These are phyloP conservation scores for Penicillium antarcticum DNA, from an alignment of 495 filamentous ascomycete species.

Conservation along the genomic window DNA sequence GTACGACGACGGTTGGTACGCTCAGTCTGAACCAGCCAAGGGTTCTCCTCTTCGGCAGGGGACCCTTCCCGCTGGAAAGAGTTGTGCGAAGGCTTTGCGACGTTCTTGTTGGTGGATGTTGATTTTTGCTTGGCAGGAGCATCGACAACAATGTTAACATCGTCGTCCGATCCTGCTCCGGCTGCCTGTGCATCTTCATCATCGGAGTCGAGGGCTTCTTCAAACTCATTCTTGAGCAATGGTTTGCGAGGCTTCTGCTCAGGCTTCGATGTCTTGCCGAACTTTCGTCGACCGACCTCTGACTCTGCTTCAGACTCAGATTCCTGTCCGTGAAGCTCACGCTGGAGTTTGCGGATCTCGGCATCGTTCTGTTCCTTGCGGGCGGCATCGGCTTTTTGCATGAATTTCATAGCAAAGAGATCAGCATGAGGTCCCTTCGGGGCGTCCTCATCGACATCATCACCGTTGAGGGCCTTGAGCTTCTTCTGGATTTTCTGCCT, in stretches of 20 bases:
- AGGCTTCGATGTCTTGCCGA: conserved; percentile 46
- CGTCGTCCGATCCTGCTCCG: conserved; percentile 20
- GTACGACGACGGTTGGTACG: conserved; percentile 35
- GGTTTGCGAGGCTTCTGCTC: conserved; percentile 22
- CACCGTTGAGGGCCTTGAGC: conserved; percentile 54
- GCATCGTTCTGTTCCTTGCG: conserved; percentile 78
- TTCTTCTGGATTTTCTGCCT: conserved; percentile 52
- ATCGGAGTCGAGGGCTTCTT: conserved; percentile 55
- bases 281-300: conserved; percentile 62
- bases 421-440: conserved; percentile 44
- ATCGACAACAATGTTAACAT: conserved; percentile 20
- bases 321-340: conserved; percentile 62
- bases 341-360: conserved; percentile 68
- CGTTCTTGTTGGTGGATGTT: conserved; percentile 14
- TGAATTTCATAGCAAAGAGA: conserved; percentile 80
- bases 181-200: conserved; percentile 36
- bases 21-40: conserved; percentile 46
- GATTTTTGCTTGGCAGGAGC: conserved; percentile 23
- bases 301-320: conserved; percentile 54
- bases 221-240: conserved; percentile 52
- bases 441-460: conserved; percentile 28
- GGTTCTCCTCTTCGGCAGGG: conserved; percentile 38
- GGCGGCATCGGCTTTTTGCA: conserved; percentile 80
- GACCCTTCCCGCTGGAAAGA: conserved; percentile 17
- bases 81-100: conserved; percentile 14